These are phyloP conservation scores for Phaeoacremonium minimum DNA, from an alignment of 2,329 filamentous ascomycete genomes.

Conservation along the genomic window DNA sequence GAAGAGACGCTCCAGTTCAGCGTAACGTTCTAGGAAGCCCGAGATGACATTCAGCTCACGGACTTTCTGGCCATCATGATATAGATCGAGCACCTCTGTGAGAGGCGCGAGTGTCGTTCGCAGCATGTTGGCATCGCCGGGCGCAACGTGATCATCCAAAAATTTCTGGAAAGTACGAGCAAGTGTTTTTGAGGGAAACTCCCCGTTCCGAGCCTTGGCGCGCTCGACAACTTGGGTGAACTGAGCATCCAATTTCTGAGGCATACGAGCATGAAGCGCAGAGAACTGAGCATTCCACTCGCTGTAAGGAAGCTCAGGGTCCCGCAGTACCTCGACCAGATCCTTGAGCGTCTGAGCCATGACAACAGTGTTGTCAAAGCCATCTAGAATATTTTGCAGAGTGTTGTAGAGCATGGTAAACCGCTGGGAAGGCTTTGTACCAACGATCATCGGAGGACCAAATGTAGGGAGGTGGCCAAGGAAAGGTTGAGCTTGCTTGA, in stretches of 20 bases:
- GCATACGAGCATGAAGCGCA: slow-evolving; percentile 95
- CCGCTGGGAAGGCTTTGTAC: slow-evolving; percentile 85
- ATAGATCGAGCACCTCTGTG: slow-evolving; percentile 71
- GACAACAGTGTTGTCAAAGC: slow-evolving; percentile 96
- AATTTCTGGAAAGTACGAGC: slow-evolving; percentile 83
- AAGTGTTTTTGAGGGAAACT: slow-evolving; percentile 90
- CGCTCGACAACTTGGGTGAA: slow-evolving; percentile 85
- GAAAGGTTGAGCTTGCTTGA: slow-evolving; percentile 95
- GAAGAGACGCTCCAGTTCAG: slow-evolving; percentile 80
- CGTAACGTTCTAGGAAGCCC: slow-evolving; percentile 75
- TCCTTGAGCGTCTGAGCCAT: slow-evolving; percentile 85
- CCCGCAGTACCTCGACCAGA: slow-evolving; percentile 82
- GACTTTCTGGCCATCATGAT: slow-evolving; percentile 82
- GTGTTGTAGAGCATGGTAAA: slow-evolving; percentile 75
- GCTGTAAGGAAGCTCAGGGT: slow-evolving; percentile 88
- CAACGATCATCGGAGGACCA: slow-evolving; percentile 80
- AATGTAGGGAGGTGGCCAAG: slow-evolving; percentile 83
- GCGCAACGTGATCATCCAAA: slow-evolving; percentile 76
- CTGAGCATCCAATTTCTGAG: slow-evolving; percentile 80
- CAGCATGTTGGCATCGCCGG: slow-evolving; percentile 69
- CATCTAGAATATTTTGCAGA: slow-evolving; percentile 81
- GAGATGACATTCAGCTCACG: slow-evolving; percentile 85
- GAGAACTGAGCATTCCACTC: slow-evolving; percentile 97
- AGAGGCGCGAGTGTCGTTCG: slow-evolving; percentile 72
- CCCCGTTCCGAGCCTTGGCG: slow-evolving; percentile 68